Evolutionary conservation across 176 grass and related monocot genomes (phyloP).

Genomic region (Tillandsia fasciculata): DNA sequence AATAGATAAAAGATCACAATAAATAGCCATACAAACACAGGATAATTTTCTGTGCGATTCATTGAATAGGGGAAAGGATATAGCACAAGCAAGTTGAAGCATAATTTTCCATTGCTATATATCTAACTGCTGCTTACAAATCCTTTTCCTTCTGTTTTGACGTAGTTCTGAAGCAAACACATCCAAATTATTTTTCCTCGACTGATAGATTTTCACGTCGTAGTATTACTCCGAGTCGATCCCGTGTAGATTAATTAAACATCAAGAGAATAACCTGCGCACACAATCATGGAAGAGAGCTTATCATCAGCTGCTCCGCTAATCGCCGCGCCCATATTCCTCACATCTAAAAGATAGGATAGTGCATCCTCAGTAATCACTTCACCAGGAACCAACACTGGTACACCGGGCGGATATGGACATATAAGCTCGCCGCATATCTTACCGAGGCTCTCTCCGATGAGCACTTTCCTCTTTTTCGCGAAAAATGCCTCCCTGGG

Average conservation of each 20-base stretch:
- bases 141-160: no score
- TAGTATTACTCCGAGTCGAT: background rate
- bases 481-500: conserved; percentile 77
- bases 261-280: conserved; percentile 4
- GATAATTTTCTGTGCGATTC: no score
- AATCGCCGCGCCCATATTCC: conserved; percentile 39
- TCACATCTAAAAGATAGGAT: conserved; percentile 42
- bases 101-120: no score
- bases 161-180: background rate
- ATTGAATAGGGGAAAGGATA: no score
- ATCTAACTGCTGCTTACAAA: no score
- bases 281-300: conserved; percentile 59
- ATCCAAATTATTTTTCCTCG: background rate
- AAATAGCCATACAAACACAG: no score
- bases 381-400: conserved; percentile 67
- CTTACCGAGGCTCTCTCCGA: conserved; percentile 51
- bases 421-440: conserved; percentile 84
- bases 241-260: background rate
- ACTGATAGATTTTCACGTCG: no score
- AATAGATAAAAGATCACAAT: no score
- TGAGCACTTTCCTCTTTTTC: conserved; percentile 46
- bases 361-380: conserved; percentile 50
- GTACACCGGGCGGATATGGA: conserved; percentile 81
- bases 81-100: no score
- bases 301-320: conserved; percentile 55